Percentiles rank a stretch among this genome's conserved stretches.
These are phyloP conservation scores for Torulaspora quercuum DNA, from an alignment of 805 yeast species.

Conservation along the genomic window DNA sequence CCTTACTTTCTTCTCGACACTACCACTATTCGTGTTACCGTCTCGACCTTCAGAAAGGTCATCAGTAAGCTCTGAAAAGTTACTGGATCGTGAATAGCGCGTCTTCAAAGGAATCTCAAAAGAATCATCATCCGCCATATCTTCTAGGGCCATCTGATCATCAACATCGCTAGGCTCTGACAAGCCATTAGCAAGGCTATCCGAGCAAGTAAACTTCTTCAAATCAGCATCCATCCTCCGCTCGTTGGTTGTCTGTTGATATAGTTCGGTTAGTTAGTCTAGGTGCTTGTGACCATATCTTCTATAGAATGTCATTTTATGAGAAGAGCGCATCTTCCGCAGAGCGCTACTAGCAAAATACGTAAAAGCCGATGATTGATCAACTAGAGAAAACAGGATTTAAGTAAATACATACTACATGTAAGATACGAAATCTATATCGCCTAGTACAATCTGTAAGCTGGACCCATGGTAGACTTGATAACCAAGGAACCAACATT, in stretches of 20 bases:
- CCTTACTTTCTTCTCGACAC: constrained; percentile 20
- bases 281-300: too few relatives aligned
- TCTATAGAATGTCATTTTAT: not conserved
- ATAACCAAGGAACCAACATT: constrained; percentile 98
- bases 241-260: too few relatives aligned
- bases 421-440: constrained; percentile 8
- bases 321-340: too few relatives aligned
- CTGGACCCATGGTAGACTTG: constrained; percentile 99
- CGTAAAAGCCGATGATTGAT: too few relatives aligned
- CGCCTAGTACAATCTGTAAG: constrained; percentile 96
- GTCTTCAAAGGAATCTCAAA: constrained; percentile 31
- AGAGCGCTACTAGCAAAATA: too few relatives aligned
- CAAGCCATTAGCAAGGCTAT: constrained; percentile 10
- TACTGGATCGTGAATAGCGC: constrained; percentile 17
- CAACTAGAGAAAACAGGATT: constrained; percentile 7
- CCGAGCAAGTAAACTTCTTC: constrained; percentile 5
- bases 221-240: constrained; percentile 6
- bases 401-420: constrained; percentile 2
- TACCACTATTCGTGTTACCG: constrained; percentile 4
- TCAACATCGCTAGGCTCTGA: constrained; percentile 18
- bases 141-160: constrained; percentile 14
- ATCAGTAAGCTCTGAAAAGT: constrained; percentile 25
- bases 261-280: too few relatives aligned
- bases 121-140: constrained; percentile 20
- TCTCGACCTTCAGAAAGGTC: constrained; percentile 12